These are phyloP conservation scores for Solanum tarapatanum DNA, from an alignment of 257 asterid genomes.

Conservation along the genomic window DNA sequence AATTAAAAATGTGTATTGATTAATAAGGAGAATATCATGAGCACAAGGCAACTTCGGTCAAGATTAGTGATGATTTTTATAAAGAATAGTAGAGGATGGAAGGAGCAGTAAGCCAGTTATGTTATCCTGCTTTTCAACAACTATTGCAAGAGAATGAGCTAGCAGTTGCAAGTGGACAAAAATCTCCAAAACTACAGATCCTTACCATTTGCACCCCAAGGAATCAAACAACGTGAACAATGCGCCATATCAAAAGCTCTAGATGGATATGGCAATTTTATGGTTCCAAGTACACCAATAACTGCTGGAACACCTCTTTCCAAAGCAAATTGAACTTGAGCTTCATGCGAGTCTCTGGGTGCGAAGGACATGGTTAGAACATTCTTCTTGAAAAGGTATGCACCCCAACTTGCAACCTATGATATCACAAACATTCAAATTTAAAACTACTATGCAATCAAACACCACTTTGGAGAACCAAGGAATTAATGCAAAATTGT, in stretches of 20 bases:
- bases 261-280: constrained; percentile 31
- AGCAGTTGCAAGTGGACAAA: neutral
- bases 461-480: neutral
- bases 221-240: constrained; percentile 36
- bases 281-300: constrained; percentile 33
- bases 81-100: neutral
- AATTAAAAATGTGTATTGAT: neutral
- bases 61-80: neutral
- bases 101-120: neutral
- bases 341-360: constrained; percentile 34
- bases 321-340: constrained; percentile 35
- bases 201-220: constrained; percentile 33
- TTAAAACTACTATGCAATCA: neutral
- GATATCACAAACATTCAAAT: neutral
- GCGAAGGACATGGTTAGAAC: constrained; percentile 40
- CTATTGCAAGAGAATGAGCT: neutral
- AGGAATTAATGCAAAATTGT: neutral
- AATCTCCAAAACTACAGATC: neutral
- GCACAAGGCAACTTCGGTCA: neutral
- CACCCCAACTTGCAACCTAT: constrained; percentile 43
- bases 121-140: neutral
- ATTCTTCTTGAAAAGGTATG: constrained; percentile 32
- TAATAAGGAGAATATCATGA: neutral
- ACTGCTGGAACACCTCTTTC: constrained; percentile 41
- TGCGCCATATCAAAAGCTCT: constrained; percentile 42